Evolutionary conservation across 2,329 filamentous ascomycete species (phyloP), one percentile per base, ranked within the genome.

Genomic region (Emmonsiellopsis sp.): DNA sequence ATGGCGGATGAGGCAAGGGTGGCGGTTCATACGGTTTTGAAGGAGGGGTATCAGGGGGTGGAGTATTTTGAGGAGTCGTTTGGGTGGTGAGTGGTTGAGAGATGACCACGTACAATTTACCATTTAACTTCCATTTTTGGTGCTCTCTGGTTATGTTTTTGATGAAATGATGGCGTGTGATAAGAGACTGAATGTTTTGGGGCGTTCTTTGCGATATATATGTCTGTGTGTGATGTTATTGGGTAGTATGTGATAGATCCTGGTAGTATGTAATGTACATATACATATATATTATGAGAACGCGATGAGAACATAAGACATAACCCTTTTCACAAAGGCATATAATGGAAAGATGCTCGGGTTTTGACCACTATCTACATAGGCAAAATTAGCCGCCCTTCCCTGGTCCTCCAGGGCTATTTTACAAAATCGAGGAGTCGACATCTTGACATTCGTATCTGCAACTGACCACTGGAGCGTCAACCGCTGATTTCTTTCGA

Each of bases 31-130:
- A 47, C 62, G 7, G 65, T 65, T 11, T 55, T 67, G 56, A 64
- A 61, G 40, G 54, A 58, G 8, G 64, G 63, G 7, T 63, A 61
- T 13, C 44, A 48, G 9, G 62, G 62, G 1, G 60, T 75, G 8
- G 71, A 74, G 53, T 74, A 75, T 56, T 71, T 74, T 57, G 73
- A 76, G 54, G 71, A 75, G 57, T 65, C 67, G n/a, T 75, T 73
- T 55, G 70, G 70, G 55, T 75, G 58, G 58, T 60, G 53, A 52
- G 10, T 7, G 5, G 7, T 8, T 16, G 37, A 11, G 3, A 15
- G 37, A 11, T 6, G 3, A 15, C 7, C 37, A 11, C 15, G n/a
- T 26, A 15, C 15, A 3, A 35, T 41, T 5, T 16, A 7, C 4
- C 9, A 11, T 30, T 40, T 11, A 8, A 7, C n/a, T 41, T 31